phyloP scores from a whole-genome alignment of 306 rosid species.

The Trifolium pratense region DNA sequence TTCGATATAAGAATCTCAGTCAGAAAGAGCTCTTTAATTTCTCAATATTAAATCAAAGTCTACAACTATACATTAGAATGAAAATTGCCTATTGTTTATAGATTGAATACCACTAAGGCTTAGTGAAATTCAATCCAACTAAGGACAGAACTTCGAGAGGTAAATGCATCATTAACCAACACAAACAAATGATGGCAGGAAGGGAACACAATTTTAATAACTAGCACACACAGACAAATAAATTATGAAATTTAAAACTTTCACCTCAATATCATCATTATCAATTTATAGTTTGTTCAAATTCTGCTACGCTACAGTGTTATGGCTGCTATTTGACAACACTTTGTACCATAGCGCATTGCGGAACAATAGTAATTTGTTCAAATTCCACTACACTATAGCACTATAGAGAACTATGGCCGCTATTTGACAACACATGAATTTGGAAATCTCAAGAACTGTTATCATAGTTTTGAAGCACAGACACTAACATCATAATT shows the following conservation, averaged over 20 bases:
- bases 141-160: constrained; percentile 7
- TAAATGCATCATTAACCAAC: constrained; percentile 10
- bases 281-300: no score
- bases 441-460: background rate
- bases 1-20: constrained; percentile 14
- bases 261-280: background rate
- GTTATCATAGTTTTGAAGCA: background rate
- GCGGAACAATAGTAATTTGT: no score
- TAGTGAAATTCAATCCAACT: no score
- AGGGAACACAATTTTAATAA: background rate
- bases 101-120: constrained; percentile 10
- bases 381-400: no score
- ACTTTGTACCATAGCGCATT: no score
- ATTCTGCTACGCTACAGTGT: no score
- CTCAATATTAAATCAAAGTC: background rate
- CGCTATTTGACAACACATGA: background rate
- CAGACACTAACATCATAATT: background rate
- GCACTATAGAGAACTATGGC: no score
- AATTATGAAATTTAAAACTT: background rate
- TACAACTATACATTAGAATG: background rate
- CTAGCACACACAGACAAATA: background rate
- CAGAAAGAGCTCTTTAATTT: background rate
- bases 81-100: constrained; percentile 5
- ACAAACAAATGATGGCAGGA: background rate
- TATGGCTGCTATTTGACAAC: no score